Conservation (phyloP, 371 early-diverging fungal genomes). For the Paraphysoderma sedebokerense region DNA sequence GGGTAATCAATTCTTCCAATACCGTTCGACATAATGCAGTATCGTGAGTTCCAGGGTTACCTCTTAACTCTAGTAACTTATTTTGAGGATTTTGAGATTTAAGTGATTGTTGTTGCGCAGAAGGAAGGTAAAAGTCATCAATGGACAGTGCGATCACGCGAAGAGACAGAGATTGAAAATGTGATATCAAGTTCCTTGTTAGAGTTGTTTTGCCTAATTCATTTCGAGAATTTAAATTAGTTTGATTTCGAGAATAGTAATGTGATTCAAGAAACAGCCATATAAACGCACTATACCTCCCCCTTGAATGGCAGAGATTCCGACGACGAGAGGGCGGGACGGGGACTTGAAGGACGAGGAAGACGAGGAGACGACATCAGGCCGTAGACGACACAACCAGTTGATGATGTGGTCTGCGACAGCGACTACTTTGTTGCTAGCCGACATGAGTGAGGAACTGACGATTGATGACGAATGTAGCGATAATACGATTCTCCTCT, state of each 20-base stretch:
- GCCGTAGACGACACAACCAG: no score
- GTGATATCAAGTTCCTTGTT: slow-evolving; percentile 22
- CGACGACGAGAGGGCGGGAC: slow-evolving; percentile 39
- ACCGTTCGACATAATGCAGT: slow-evolving; percentile 32
- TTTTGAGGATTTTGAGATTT: slow-evolving; percentile 34
- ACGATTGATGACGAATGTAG: no score
- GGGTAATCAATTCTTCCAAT: slow-evolving; percentile 22
- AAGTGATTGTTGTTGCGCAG: slow-evolving; percentile 37
- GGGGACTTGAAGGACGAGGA: no score
- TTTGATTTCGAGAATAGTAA: slow-evolving; percentile 1
- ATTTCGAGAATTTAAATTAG: slow-evolving; percentile 2
- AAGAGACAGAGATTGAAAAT: slow-evolving; percentile 24
- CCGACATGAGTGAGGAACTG: no score
- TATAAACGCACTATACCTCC: slow-evolving; percentile 22
- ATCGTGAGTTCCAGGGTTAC: slow-evolving; percentile 83
- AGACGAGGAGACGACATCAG: no score
- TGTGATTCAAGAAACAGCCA: background rate
- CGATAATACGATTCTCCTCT: no score
- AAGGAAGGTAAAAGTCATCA: slow-evolving; percentile 75
- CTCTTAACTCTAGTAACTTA: slow-evolving; percentile 52
- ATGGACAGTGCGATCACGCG: slow-evolving; percentile 47
- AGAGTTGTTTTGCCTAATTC: slow-evolving; percentile 47
- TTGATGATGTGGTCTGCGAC: no score
- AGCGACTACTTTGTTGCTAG: no score
- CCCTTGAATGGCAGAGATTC: slow-evolving; percentile 62